Base-by-base conservation (phyloP, 2,329 filamentous ascomycete species). In the Cladosporium oxysporum region DNA sequence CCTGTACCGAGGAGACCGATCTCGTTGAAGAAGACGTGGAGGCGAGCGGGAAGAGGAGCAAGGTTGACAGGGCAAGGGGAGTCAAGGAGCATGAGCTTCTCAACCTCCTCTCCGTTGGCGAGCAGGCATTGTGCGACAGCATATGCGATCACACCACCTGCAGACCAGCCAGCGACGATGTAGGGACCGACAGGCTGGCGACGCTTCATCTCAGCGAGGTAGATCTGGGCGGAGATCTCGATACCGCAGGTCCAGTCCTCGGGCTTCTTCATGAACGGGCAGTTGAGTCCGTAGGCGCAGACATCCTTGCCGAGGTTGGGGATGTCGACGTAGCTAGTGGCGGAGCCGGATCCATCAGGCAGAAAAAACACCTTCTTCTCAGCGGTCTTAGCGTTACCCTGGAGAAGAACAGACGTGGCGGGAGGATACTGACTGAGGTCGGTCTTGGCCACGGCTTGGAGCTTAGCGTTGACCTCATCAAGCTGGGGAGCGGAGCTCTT, bases 21-120 rank as follows among this genome's bases (percentile, higher is more conserved):
- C 58, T 84, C 83, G 63, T 88, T 89, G 72, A 92, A 91, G 84
- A 90, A 92, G 69, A 88, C 84, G 76, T 91, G 89, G 11, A 92
- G 85, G 68, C 83, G 80, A 26, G 79, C 79, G 5, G 82, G 78
- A 5, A 85, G 80, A 62, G 83, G 82, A 47, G 79, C 83, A 37
- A 84, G 79, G 70, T 80, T 77, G 67, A 84, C 80, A 0, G 83
- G 83, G 75, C 81, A 84, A 18, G 83, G 83, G 14, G 83, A 81
- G 72, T 85, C 83, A 66, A 85, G 83, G 41, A 85, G 78, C 28
- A 85, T 76, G 3, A 85, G 81, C 67, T 77, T 80, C 68, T 83
- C 81, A 14, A 85, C 80, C 66, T 79, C 77, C 66, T 85, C 83
- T 41, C 81, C 81, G 7, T 75, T 74, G 58, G 80, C 79, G 62